Percentiles rank a stretch among this genome's conserved stretches.
These are phyloP conservation scores for Gracilaria gracilis DNA, from an alignment of 23 red algal genomes.

Conservation along the genomic window DNA sequence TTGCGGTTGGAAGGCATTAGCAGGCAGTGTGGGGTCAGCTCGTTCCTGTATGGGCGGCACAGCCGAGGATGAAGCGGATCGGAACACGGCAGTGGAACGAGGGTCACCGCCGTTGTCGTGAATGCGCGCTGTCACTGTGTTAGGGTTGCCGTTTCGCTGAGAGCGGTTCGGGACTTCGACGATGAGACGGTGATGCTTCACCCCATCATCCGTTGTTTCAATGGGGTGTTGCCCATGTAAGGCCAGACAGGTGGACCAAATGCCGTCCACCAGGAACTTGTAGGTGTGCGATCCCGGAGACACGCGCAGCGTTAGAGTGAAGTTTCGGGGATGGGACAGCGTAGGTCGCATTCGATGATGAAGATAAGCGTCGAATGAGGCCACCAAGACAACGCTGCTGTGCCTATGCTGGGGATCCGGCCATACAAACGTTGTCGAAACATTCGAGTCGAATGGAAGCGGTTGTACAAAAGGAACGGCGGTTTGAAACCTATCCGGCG, in stretches of 20 bases:
- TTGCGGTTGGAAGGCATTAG: constrained; percentile 30
- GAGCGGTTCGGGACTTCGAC: constrained; percentile 8
- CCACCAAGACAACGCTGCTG: constrained; percentile 42
- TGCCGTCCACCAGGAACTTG: constrained; percentile 74
- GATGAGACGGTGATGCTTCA: constrained; percentile 45
- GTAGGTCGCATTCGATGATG: constrained; percentile 60
- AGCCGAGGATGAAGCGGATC: constrained; percentile 47
- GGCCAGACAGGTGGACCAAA: constrained; percentile 44
- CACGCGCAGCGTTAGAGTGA: constrained; percentile 32
- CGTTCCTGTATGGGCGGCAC: constrained; percentile 34
- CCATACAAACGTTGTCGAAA: constrained; percentile 44
- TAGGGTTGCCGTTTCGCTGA: background rate
- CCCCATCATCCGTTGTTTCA: constrained; percentile 49
- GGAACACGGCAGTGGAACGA: constrained; percentile 37
- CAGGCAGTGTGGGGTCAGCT: background rate
- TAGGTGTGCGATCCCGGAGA: constrained; percentile 54
- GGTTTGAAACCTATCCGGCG: background rate
- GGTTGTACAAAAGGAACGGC: background rate
- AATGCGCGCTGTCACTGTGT: background rate
- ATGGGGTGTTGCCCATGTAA: constrained; percentile 38
- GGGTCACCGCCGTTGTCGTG: background rate
- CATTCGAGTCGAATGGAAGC: background rate
- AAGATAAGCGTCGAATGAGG: constrained; percentile 56
- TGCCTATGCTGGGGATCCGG: constrained; percentile 17
- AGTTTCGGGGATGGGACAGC: background rate